These are phyloP conservation scores for Petrea volubilis DNA, from an alignment of 257 asterid species.

Conservation along the genomic window DNA sequence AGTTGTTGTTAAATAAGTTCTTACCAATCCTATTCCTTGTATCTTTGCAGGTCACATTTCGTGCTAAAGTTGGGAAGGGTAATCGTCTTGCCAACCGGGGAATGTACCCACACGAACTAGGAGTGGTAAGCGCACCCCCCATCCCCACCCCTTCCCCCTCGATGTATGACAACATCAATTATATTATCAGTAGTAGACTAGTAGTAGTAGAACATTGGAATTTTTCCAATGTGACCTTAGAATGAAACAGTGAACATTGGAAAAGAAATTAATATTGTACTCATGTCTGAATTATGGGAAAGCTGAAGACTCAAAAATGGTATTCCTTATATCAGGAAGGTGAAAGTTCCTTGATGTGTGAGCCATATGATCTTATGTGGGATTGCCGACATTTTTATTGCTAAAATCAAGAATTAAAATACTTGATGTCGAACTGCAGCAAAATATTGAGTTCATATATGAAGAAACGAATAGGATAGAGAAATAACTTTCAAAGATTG, in stretches of 20 bases:
- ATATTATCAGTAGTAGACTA: not conserved
- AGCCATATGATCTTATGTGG: not conserved
- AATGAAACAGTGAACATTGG: too few species aligned
- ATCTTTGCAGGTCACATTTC: constrained; percentile 75
- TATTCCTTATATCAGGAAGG: not conserved
- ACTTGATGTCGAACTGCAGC: not conserved
- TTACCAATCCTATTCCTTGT: not conserved
- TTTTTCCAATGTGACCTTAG: not conserved
- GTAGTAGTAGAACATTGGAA: not conserved
- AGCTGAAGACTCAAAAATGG: not conserved
- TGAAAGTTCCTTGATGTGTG: not conserved
- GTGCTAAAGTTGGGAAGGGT: constrained; percentile 82
- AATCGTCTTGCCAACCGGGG: constrained; percentile 68
- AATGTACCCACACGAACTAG: constrained; percentile 83
- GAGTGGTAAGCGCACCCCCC: constrained; percentile 63
- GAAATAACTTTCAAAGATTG: too few species aligned
- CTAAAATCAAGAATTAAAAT: too few species aligned
- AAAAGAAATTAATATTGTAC: not conserved
- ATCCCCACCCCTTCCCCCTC: not conserved
- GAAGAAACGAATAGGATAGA: too few species aligned
- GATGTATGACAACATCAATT: not conserved
- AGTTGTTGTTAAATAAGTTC: constrained; percentile 1
- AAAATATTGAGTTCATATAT: not conserved
- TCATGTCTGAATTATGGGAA: not conserved
- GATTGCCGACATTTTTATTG: too few species aligned